Evolutionary conservation across 805 yeast species (phyloP).

Genomic region (Debaryomyces prosopidis): DNA sequence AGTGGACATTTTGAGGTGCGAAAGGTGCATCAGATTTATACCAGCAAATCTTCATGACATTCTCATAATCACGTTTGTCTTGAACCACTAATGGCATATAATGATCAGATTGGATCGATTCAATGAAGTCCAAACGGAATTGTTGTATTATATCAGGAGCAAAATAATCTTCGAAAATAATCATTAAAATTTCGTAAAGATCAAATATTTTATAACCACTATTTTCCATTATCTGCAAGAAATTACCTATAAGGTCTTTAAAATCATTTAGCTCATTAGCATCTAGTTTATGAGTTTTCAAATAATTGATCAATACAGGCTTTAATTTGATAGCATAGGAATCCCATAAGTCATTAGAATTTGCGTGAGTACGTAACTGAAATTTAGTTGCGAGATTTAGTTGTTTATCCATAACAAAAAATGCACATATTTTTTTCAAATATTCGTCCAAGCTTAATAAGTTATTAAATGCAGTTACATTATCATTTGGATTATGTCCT

Average conservation of each 20-base stretch:
- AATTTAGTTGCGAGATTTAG: slow-evolving; percentile 64
- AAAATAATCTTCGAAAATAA: slow-evolving; percentile 56
- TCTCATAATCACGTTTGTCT: slow-evolving; percentile 57
- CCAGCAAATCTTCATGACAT: slow-evolving; percentile 70
- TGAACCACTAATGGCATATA: slow-evolving; percentile 83
- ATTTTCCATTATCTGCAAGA: slow-evolving; percentile 75
- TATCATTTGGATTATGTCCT: slow-evolving; percentile 12
- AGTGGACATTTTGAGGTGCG: slow-evolving; percentile 47
- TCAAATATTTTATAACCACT: slow-evolving; percentile 59
- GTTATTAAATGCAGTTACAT: slow-evolving; percentile 26
- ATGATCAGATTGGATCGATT: slow-evolving; percentile 72
- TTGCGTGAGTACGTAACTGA: slow-evolving; percentile 60
- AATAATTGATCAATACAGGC: slow-evolving; percentile 55
- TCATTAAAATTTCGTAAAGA: slow-evolving; percentile 61
- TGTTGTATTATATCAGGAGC: slow-evolving; percentile 54
- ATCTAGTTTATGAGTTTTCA: slow-evolving; percentile 39
- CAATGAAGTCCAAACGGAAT: slow-evolving; percentile 62
- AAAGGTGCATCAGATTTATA: slow-evolving; percentile 52
- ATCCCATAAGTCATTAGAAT: slow-evolving; percentile 75
- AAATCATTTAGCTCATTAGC: slow-evolving; percentile 51
- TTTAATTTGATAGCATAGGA: slow-evolving; percentile 58
- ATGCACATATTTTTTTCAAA: slow-evolving; percentile 67
- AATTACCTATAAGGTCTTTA: slow-evolving; percentile 66
- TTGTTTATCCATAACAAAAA: slow-evolving; percentile 72
- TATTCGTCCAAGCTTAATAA: slow-evolving; percentile 50